A percentile compares a stretch with the other conserved stretches of the same genome.
These are phyloP conservation scores for Cercospora janseana DNA, from an alignment of 2,329 filamentous ascomycete species.

Conservation along the genomic window DNA sequence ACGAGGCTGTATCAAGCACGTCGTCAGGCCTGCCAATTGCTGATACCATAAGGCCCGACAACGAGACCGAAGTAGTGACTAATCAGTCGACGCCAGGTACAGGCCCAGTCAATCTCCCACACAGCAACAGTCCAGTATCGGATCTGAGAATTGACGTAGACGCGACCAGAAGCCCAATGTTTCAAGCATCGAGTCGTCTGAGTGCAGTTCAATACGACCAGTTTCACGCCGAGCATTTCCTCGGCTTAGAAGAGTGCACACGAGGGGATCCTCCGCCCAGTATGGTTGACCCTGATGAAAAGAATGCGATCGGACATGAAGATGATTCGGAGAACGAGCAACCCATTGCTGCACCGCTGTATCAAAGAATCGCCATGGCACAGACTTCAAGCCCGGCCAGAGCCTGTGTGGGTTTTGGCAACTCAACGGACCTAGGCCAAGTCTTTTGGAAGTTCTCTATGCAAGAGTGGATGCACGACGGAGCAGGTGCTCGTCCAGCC, in stretches of 20 bases:
- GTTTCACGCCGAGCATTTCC: slow-evolving; percentile 9
- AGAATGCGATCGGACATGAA: background rate
- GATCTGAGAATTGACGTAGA: too few relatives aligned
- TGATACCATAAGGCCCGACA: too few relatives aligned
- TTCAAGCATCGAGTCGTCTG: slow-evolving; percentile 4
- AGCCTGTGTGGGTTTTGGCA: slow-evolving; percentile 7
- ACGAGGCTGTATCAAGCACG: too few relatives aligned
- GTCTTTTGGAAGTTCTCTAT: slow-evolving; percentile 22
- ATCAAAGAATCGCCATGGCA: slow-evolving; percentile 17
- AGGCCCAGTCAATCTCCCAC: too few relatives aligned
- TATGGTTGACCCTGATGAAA: background rate
- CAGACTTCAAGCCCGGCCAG: slow-evolving; percentile 19
- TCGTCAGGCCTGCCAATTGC: too few relatives aligned
- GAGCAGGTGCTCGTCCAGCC: background rate
- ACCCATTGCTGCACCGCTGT: slow-evolving; percentile 8
- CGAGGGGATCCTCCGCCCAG: slow-evolving; percentile 3
- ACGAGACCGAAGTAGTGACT: too few relatives aligned
- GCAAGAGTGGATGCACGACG: slow-evolving; percentile 12
- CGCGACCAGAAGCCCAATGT: background rate
- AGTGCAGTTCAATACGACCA: slow-evolving; percentile 11
- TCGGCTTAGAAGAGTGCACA: slow-evolving; percentile 6
- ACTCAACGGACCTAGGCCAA: slow-evolving; percentile 17
- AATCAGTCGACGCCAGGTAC: too few relatives aligned
- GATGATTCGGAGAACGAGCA: slow-evolving; percentile 1
- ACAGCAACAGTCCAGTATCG: too few relatives aligned